Percentiles rank a stretch among this genome's conserved stretches.
phyloP scores from a whole-genome alignment of 345 rosid genomes.

The Euphorbia lathyris region DNA sequence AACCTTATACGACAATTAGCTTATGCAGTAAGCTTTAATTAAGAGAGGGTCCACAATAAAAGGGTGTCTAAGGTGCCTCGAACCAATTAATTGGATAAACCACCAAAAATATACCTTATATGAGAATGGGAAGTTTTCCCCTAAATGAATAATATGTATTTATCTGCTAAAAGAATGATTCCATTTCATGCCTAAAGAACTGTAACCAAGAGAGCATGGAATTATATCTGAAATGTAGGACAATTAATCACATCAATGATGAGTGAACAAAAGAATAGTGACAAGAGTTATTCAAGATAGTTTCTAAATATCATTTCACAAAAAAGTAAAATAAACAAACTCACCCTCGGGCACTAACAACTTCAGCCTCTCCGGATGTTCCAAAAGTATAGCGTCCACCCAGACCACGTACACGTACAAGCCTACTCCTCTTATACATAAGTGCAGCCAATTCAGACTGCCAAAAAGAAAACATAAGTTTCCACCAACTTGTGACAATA shows the following conservation, averaged over 20 bases:
- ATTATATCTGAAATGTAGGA: background rate
- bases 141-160: background rate
- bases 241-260: background rate
- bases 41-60: no score
- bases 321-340: conserved; percentile 19
- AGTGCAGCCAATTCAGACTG: conserved; percentile 94
- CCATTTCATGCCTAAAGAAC: background rate
- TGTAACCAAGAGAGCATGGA: background rate
- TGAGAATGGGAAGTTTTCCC: no score
- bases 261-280: background rate
- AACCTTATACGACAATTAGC: background rate
- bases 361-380: conserved; percentile 82
- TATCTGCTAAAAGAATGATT: background rate
- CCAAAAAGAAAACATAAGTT: conserved; percentile 6
- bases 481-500: background rate
- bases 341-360: conserved; percentile 98
- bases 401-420: conserved; percentile 78
- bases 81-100: no score
- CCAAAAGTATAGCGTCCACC: conserved; percentile 80
- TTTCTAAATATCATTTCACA: conserved; percentile 8
- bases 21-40: no score
- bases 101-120: background rate
- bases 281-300: background rate
- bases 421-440: conserved; percentile 83
- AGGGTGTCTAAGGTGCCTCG: no score